phyloP scores from a whole-genome alignment of 208 protist species.

The Angomonas ambiguus region DNA sequence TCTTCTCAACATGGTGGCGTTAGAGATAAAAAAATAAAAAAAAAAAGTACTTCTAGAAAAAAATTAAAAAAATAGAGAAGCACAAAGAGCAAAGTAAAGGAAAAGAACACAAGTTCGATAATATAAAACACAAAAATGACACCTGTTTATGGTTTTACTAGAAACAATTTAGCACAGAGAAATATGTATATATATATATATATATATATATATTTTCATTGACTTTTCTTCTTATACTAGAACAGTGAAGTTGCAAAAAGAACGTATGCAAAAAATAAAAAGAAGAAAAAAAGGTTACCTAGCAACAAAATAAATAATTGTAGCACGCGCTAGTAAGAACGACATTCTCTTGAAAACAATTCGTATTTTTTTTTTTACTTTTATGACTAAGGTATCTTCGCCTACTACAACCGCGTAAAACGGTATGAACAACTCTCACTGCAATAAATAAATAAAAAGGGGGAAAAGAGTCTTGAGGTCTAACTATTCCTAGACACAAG shows the following conservation, averaged over 20 bases:
- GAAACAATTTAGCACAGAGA: neutral
- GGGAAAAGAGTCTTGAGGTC: constrained; percentile 2
- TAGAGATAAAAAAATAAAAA: constrained; percentile 7
- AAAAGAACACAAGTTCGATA: constrained; percentile 7
- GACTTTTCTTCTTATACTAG: neutral
- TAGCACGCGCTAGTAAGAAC: too few relatives aligned
- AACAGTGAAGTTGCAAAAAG: neutral
- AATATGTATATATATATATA: neutral
- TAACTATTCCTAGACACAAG: constrained; percentile 4
- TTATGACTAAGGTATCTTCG: too few relatives aligned
- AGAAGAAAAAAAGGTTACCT: neutral
- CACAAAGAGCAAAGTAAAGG: neutral
- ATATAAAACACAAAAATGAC: neutral
- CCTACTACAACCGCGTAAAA: too few relatives aligned
- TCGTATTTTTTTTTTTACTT: neutral
- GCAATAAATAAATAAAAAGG: neutral
- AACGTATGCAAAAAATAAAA: constrained; percentile 16
- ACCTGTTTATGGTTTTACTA: neutral
- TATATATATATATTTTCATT: neutral
- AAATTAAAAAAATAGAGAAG: constrained; percentile 17
- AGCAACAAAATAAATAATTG: constrained; percentile 4
- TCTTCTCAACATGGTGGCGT: neutral
- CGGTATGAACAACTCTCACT: too few relatives aligned
- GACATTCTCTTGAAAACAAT: too few relatives aligned
- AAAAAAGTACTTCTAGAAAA: constrained; percentile 14